phyloP scores from a whole-genome alignment of 306 rosid genomes.

The Albizia julibrissin region DNA sequence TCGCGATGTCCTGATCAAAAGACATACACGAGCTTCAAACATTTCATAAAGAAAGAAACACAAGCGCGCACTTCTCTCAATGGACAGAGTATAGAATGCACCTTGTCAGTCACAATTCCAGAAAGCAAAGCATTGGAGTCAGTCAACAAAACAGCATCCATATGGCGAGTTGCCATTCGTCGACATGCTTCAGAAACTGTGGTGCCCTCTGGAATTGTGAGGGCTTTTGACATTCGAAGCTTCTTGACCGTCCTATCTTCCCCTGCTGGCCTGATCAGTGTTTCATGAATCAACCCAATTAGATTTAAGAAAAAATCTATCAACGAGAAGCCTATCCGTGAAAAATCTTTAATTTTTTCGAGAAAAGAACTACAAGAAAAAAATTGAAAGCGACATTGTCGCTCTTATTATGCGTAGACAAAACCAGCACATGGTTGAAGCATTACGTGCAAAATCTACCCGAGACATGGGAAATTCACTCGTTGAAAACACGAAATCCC shows the following conservation, averaged over 20 bases:
- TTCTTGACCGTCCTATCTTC: constrained; percentile 93
- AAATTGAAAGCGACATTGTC: background rate
- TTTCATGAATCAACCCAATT: constrained; percentile 1
- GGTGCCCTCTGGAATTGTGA: constrained; percentile 87
- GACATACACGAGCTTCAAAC: constrained; percentile 31
- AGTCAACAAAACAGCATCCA: constrained; percentile 78
- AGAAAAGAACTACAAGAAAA: background rate
- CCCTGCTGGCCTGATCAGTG: constrained; percentile 47
- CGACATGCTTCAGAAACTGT: constrained; percentile 92
- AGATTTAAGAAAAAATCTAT: background rate
- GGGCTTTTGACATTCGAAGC: constrained; percentile 85
- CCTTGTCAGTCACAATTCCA: constrained; percentile 96
- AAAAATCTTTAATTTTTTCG: background rate
- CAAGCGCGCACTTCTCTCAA: background rate
- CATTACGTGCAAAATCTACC: background rate
- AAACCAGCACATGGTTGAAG: background rate
- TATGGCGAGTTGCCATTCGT: constrained; percentile 93
- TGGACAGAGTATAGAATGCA: constrained; percentile 6
- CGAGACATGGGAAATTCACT: background rate
- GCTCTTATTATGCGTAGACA: background rate
- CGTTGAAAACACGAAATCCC: background rate
- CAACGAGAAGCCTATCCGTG: constrained; percentile 12
- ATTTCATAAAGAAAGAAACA: background rate
- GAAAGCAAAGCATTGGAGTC: constrained; percentile 91
- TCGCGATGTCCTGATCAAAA: constrained; percentile 68